phyloP scores from a whole-genome alignment of 75 land plant species.

The Pinus albicaulis region DNA sequence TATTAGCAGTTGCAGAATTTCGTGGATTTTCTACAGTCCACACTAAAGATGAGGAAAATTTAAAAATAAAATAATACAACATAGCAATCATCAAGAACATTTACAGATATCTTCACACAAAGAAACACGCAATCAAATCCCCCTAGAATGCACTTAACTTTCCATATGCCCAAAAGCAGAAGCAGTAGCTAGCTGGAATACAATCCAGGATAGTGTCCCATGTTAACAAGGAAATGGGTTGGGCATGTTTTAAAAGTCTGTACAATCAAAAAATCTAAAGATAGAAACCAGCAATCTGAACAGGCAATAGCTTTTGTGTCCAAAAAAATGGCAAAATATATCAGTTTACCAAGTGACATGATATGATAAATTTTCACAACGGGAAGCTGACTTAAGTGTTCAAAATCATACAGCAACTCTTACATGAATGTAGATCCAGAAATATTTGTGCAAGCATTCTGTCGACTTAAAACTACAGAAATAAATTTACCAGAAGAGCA shows the following conservation, averaged over 20 bases:
- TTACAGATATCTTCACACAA: not conserved
- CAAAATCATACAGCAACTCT: constrained; percentile 2
- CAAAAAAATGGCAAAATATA: too few relatives aligned
- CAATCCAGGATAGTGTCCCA: not conserved
- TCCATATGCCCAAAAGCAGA: not conserved
- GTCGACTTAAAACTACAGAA: not conserved
- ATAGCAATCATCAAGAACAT: not conserved
- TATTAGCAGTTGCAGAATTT: too few relatives aligned
- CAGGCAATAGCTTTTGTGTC: too few relatives aligned
- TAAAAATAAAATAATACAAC: not conserved
- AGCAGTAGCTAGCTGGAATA: not conserved
- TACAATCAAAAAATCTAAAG: not conserved
- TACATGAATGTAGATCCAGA: not conserved
- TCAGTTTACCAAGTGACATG: too few relatives aligned
- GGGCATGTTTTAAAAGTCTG: not conserved
- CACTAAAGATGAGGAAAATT: too few relatives aligned
- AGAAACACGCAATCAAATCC: not conserved
- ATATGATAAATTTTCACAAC: too few relatives aligned
- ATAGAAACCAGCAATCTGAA: too few relatives aligned
- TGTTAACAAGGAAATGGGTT: not conserved
- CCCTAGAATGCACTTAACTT: not conserved
- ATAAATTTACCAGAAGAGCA: not conserved
- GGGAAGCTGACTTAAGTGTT: not conserved
- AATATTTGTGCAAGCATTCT: not conserved
- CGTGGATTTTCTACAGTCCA: too few relatives aligned